Evolutionary conservation across 768 basidiomycete species (phyloP).

Genomic region (Gymnopilus junonius): DNA sequence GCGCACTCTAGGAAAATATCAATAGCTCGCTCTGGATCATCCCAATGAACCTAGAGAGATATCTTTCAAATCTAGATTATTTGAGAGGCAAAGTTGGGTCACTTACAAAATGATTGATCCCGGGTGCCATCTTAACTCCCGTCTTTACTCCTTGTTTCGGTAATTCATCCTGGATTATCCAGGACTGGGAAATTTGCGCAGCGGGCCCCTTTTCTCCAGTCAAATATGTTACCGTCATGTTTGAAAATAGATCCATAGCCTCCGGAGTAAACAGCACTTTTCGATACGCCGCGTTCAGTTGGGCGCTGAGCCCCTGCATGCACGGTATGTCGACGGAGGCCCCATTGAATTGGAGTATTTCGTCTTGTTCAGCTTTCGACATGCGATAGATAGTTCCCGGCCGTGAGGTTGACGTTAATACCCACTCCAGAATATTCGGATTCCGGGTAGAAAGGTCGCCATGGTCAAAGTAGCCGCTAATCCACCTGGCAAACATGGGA

Average conservation of each 20-base stretch:
- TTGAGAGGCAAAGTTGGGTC: neutral
- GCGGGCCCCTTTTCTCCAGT: slow-evolving; percentile 21
- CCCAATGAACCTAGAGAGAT: slow-evolving; percentile 27
- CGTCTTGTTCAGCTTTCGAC: slow-evolving; percentile 10
- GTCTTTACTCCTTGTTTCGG: slow-evolving; percentile 10
- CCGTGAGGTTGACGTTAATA: slow-evolving; percentile 22
- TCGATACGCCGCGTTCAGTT: slow-evolving; percentile 22
- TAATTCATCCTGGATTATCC: slow-evolving; percentile 25
- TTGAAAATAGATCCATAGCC: slow-evolving; percentile 14
- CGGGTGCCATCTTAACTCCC: slow-evolving; percentile 15
- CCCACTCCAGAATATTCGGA: slow-evolving; percentile 25
- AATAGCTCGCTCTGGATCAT: slow-evolving; percentile 15
- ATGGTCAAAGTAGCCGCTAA: slow-evolving; percentile 38
- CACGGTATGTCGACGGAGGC: slow-evolving; percentile 13
- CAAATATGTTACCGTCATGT: slow-evolving; percentile 16
- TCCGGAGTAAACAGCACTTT: slow-evolving; percentile 23
- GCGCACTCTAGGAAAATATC: neutral
- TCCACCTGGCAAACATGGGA: slow-evolving; percentile 31
- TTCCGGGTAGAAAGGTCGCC: slow-evolving; percentile 28
- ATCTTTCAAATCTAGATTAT: neutral
- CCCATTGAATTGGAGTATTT: slow-evolving; percentile 8
- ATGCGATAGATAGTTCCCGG: slow-evolving; percentile 31
- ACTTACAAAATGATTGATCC: slow-evolving; percentile 27
- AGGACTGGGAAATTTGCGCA: slow-evolving; percentile 21
- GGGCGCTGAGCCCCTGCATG: slow-evolving; percentile 19